phyloP scores from a whole-genome alignment of 1,284 basidiomycete genomes.

The Nidula niveotomentosa region DNA sequence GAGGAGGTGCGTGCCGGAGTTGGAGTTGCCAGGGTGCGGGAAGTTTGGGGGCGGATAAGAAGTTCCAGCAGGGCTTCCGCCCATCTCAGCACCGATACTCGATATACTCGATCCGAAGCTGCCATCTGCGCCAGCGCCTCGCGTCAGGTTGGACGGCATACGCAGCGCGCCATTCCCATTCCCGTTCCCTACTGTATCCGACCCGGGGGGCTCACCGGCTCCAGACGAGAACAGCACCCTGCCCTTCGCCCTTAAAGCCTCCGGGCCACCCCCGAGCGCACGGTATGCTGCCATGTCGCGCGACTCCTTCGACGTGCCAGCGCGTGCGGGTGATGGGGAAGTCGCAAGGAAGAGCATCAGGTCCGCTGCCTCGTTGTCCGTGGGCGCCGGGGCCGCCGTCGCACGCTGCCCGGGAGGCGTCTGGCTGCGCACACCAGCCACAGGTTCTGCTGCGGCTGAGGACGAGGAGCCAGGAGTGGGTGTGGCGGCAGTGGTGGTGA shows the following conservation, averaged over 20 bases:
- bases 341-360: conserved; percentile 79
- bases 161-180: conserved; percentile 8
- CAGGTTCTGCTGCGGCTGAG: conserved; percentile 1
- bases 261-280: conserved; percentile 44
- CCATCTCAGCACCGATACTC: conserved; percentile 36
- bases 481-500: conserved; percentile 21
- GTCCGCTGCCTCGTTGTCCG: conserved; percentile 77
- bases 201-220: conserved; percentile 16
- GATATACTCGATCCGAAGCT: conserved; percentile 43
- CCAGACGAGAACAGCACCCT: conserved; percentile 59
- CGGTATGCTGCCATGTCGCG: conserved; percentile 56
- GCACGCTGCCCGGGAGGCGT: conserved; percentile 12
- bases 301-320: conserved; percentile 43
- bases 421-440: conserved; percentile 2
- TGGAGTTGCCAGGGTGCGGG: too few relatives aligned
- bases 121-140: conserved; percentile 26
- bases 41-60: conserved; percentile 9
- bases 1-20: conserved; percentile 25
- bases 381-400: conserved; percentile 41
- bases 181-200: conserved; percentile 12
- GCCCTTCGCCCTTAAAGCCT: conserved; percentile 58
- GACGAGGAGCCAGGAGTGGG: conserved; percentile 21
- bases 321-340: conserved; percentile 75
- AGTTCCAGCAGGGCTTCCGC: conserved; percentile 14
- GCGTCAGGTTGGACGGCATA: conserved; percentile 18